Evolutionary conservation across 768 basidiomycete species (phyloP), one percentile per base, ranked within the genome.

Genomic region (Tricholoma matsutake): DNA sequence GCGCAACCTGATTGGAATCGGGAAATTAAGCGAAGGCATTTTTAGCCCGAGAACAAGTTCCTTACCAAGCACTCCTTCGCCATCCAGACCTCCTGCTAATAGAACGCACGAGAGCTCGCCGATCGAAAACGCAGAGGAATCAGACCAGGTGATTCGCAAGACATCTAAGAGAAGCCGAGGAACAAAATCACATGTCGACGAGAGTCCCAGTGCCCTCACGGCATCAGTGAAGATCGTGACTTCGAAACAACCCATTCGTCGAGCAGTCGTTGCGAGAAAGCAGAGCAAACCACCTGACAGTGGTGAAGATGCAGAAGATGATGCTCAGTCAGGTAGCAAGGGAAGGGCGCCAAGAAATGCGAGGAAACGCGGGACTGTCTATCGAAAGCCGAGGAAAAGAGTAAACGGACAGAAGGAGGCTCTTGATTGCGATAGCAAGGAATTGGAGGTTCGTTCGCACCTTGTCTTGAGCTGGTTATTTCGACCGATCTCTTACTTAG

Each of bases 41-140:
- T 65, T 77, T 52, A 77, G 76, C 56, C 67, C 72, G 0, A 74
- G 73, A 47, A 69, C 62, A 45, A 69, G 71, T 3, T 73, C 75
- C 1, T 58, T 73, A 45, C 69, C 70, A 9, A 75, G 71, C 55
- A 74, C 73, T 1, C 78, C 79, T 7, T 79, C 78, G 2, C 77
- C 78, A 9, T 59, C 72, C 25, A 81, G 78, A 59, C 67, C 56
- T 2, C 35, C 52, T 8, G 47, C 54, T 13, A 47, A 49, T 37
- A 62, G 62, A 28, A 51, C 37, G 31, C 66, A 68, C 61, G 63
- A 54, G 47, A n/a, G 58, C 54, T 45, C 20, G 16, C 53, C 55
- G 11, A 18, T 32, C 16, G 54, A 54, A 13, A 10, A 31, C 28
- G 45, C n/a, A 35, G 16, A 34, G 51, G 53, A 25, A 31, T 25